phyloP scores from a whole-genome alignment of 2,329 filamentous ascomycete genomes.

The Talaromyces atroroseus region DNA sequence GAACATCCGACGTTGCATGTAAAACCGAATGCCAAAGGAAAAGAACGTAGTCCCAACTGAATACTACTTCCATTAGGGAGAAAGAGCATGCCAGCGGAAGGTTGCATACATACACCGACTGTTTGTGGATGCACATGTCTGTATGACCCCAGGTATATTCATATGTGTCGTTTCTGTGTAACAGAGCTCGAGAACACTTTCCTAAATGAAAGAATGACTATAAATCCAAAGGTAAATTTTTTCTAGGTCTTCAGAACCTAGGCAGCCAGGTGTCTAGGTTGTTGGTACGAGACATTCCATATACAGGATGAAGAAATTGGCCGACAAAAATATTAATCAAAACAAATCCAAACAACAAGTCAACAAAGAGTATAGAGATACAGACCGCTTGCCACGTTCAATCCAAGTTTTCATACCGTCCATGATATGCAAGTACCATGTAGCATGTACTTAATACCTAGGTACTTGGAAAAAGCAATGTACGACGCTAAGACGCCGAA shows the following conservation, averaged over 20 bases:
- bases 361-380: neutral
- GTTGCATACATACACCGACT: constrained; percentile 5
- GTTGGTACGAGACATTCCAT: neutral
- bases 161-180: constrained; percentile 3
- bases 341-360: neutral
- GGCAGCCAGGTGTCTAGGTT: neutral
- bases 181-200: neutral
- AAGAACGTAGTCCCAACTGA: neutral
- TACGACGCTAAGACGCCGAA: too few relatives aligned
- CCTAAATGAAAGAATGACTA: neutral
- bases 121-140: neutral
- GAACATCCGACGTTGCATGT: neutral
- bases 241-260: neutral
- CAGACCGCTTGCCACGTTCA: neutral
- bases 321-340: neutral
- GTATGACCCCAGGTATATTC: neutral
- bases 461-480: too few relatives aligned
- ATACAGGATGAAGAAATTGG: neutral
- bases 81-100: neutral
- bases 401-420: neutral
- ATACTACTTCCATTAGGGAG: neutral
- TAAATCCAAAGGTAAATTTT: neutral
- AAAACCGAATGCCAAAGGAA: neutral
- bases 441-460: neutral
- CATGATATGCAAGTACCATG: neutral